Base-by-base conservation (phyloP, 768 basidiomycete species). In the Leccinum boreale region DNA sequence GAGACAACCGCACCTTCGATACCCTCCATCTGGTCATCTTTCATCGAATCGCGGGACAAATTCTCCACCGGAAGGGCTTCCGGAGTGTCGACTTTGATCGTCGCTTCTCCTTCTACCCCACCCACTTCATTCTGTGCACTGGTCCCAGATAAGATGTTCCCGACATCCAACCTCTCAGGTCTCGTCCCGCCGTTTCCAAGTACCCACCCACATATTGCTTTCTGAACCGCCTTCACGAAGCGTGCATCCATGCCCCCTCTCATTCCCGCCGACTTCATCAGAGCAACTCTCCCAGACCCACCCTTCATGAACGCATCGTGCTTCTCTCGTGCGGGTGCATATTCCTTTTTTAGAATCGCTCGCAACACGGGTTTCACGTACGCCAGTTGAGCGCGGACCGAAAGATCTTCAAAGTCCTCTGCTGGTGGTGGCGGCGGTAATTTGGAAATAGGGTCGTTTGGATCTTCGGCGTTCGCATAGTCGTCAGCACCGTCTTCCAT, bases 331-430 rank as follows among this genome's bases (percentile, higher is more conserved):
- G 82, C 81, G 1, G 90, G 90, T 1, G 55, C 59, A 65, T 87
- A 91, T 31, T 67, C 62, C 31, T 80, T 80, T 33, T 78, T 79
- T 33, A 92, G 68, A 31, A 90, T 80, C 1, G 84, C 85, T 24
- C 65, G 70, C 45, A 92, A 72, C 14, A 90, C 76, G 2, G 83
- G 83, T 59, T 86, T 89, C 26, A 81, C 77, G 63, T 89, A 89
- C 11, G 74, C 78, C 55, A 92, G 82, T 61, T 92, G 88, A 39
- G 81, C 71, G 19, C 75, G 75, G 7, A 89, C 77, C 6, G 77
- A 55, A 29, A 89, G 76, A 21, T 76, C 69, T 42, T 61, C 66
- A 61, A 89, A 89, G n/a, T 71, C 70, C 0, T 66, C 64, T 2
- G 85, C 81, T 14, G 78, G 73, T 26, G 82, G 78, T 33, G 78